Evolutionary conservation across 768 basidiomycete genomes (phyloP).

Genomic region (Galerina sulciceps): DNA sequence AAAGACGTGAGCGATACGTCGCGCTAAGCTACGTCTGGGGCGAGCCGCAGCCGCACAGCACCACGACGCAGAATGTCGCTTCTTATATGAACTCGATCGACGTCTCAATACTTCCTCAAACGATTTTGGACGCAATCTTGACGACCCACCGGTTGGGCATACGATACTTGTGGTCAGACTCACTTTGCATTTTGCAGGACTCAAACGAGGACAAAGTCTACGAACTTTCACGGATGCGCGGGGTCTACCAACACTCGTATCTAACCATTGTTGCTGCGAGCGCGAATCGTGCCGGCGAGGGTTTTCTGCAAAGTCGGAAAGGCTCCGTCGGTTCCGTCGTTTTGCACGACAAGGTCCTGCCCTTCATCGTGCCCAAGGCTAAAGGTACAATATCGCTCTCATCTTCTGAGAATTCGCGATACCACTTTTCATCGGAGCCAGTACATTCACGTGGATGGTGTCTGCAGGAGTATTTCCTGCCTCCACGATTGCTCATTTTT

Average conservation of each 20-base stretch:
- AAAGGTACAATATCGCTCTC: neutral
- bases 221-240: neutral
- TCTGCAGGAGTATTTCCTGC: conserved; percentile 6
- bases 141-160: neutral
- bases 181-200: neutral
- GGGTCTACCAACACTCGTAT: neutral
- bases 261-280: neutral
- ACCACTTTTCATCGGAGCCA: neutral
- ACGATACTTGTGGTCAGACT: neutral
- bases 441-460: conserved; percentile 7
- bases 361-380: neutral
- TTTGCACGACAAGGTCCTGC: neutral
- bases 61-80: neutral
- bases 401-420: no score
- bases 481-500: conserved; percentile 3
- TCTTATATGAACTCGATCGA: neutral
- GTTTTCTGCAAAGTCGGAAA: neutral
- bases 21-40: neutral
- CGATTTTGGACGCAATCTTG: neutral
- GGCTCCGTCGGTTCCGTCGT: neutral
- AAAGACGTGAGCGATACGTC: neutral
- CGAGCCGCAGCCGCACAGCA: neutral
- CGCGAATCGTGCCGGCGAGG: neutral
- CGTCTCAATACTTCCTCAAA: neutral
- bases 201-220: neutral